These are phyloP conservation scores for Claviceps africana DNA, from an alignment of 2,329 filamentous ascomycete genomes.

Conservation along the genomic window DNA sequence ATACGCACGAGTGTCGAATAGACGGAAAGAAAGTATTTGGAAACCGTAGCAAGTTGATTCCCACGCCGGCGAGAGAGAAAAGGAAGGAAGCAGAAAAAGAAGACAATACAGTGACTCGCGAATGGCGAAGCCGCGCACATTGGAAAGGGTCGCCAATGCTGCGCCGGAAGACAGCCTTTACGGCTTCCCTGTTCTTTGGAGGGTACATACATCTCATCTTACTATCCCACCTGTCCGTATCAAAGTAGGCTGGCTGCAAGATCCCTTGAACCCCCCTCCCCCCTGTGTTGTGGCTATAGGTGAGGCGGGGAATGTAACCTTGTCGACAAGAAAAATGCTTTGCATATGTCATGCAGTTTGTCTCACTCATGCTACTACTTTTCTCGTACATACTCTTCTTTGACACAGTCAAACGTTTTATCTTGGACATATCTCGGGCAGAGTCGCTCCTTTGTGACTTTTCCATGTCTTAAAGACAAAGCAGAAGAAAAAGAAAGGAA, in stretches of 20 bases:
- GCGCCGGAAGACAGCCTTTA: not conserved
- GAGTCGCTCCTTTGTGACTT: not conserved
- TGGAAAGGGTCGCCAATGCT: no score
- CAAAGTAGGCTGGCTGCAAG: not conserved
- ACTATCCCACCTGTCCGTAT: not conserved
- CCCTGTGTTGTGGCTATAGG: not conserved
- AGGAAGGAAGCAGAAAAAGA: no score
- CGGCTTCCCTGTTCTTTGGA: not conserved
- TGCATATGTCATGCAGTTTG: not conserved
- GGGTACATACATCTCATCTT: not conserved
- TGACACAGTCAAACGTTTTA: not conserved
- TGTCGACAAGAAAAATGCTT: not conserved
- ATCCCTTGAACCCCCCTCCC: not conserved
- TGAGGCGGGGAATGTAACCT: not conserved
- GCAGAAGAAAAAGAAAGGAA: no score
- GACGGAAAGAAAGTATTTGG: no score
- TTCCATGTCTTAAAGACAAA: no score
- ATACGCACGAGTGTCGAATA: no score
- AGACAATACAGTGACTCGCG: no score
- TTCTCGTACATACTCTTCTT: not conserved
- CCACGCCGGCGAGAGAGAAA: no score
- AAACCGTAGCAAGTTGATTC: no score
- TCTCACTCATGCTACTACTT: not conserved
- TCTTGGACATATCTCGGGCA: not conserved
- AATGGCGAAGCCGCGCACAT: no score